A percentile compares a stretch with the other conserved stretches of the same genome.
Evolutionary conservation across 352 stramenopile genomes (phyloP).

Genomic region (Pythium utonaiense): DNA sequence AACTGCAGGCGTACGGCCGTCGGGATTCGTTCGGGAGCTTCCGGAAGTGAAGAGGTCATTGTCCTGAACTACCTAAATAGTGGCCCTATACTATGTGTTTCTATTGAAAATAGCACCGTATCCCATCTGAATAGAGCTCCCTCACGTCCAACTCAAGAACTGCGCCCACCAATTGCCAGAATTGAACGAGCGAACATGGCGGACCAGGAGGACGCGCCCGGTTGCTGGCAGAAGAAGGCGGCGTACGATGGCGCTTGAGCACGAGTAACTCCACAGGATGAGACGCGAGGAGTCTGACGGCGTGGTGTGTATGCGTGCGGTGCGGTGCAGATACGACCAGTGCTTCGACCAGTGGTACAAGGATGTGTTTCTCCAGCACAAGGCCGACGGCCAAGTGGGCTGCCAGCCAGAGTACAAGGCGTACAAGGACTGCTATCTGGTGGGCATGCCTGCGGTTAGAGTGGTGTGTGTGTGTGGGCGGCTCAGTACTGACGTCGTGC

Average conservation of each 20-base stretch:
- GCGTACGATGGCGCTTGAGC: slow-evolving; percentile 28
- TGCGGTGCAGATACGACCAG: slow-evolving; percentile 56
- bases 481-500: background rate
- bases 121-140: slow-evolving; percentile 9
- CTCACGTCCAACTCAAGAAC: too few species aligned
- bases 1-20: slow-evolving; percentile 7
- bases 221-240: slow-evolving; percentile 71
- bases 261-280: background rate
- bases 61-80: slow-evolving; percentile 12
- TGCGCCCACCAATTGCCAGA: background rate
- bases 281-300: background rate
- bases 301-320: background rate
- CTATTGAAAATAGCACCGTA: slow-evolving; percentile 13
- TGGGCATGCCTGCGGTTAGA: slow-evolving; percentile 15
- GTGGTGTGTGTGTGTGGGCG: background rate
- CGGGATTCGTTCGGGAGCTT: slow-evolving; percentile 22
- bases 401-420: slow-evolving; percentile 80
- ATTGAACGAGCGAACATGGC: slow-evolving; percentile 15
- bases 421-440: slow-evolving; percentile 72
- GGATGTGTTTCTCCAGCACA: slow-evolving; percentile 80
- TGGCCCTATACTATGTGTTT: slow-evolving; percentile 24
- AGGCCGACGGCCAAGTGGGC: slow-evolving; percentile 61
- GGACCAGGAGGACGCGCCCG: slow-evolving; percentile 31
- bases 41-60: background rate
- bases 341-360: slow-evolving; percentile 89